phyloP scores from a whole-genome alignment of 2,329 filamentous ascomycete genomes.

The Beauveria sp. region DNA sequence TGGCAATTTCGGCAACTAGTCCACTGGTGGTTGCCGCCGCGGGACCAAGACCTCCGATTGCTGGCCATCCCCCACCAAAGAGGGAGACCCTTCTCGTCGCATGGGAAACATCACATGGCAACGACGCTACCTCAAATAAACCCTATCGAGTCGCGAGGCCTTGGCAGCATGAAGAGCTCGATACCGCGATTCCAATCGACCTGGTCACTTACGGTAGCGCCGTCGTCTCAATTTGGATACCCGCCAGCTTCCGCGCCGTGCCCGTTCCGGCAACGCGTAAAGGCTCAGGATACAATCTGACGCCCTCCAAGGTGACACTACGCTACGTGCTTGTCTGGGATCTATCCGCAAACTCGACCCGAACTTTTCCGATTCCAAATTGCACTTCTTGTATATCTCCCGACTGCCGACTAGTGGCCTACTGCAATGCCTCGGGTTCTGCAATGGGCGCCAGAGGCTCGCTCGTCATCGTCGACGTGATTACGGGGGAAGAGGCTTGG shows the following conservation, averaged over 20 bases:
- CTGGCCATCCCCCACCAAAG: constrained; percentile 29
- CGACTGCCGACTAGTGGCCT: constrained; percentile 33
- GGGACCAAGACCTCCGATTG: constrained; percentile 30
- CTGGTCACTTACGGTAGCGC: constrained; percentile 30
- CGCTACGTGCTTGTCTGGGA: constrained; percentile 34
- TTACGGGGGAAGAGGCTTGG: constrained; percentile 29
- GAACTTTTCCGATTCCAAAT: constrained; percentile 32
- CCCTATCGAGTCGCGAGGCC: constrained; percentile 30
- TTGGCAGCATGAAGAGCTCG: constrained; percentile 30
- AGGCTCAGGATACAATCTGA: constrained; percentile 25
- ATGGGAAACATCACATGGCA: constrained; percentile 27
- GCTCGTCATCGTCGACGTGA: constrained; percentile 30
- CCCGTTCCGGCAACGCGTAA: constrained; percentile 20
- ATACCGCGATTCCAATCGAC: constrained; percentile 30
- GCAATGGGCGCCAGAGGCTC: constrained; percentile 25
- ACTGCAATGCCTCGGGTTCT: constrained; percentile 28
- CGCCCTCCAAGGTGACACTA: constrained; percentile 23
- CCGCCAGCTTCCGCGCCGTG: constrained; percentile 28
- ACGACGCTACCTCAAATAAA: constrained; percentile 18
- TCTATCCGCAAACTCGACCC: constrained; percentile 28
- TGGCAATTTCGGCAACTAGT: constrained; percentile 31
- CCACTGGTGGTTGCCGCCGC: constrained; percentile 31
- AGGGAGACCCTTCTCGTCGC: constrained; percentile 31
- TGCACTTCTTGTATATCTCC: constrained; percentile 30
- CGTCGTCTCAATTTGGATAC: constrained; percentile 34